phyloP scores from a whole-genome alignment of 352 stramenopile genomes.

The Pythium utonaiense region DNA sequence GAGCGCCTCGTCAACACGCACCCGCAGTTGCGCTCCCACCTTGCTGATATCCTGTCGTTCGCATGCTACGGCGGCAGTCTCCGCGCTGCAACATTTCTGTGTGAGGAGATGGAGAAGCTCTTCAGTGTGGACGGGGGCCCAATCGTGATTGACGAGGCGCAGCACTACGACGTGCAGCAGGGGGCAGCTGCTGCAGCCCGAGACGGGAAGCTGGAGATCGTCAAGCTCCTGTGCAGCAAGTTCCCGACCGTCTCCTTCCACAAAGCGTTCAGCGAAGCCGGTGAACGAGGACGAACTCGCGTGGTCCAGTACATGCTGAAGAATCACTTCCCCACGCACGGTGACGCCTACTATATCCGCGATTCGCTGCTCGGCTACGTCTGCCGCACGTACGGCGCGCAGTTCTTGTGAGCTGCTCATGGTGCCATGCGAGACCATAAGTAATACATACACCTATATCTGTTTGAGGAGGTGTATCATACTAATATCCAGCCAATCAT shows the following conservation, averaged over 20 bases:
- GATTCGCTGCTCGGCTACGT: background rate
- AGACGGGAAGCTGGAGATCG: background rate
- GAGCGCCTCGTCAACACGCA: background rate
- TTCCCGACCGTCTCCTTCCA: background rate
- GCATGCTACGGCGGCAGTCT: background rate
- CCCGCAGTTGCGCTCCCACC: background rate
- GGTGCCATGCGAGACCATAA: too few species aligned
- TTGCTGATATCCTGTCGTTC: background rate
- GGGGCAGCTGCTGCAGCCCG: background rate
- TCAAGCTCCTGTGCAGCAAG: background rate
- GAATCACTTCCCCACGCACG: background rate
- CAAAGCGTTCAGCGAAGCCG: background rate
- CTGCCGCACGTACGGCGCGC: background rate
- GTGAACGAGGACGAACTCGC: background rate
- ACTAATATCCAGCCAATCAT: too few species aligned
- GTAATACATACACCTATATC: background rate
- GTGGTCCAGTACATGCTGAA: background rate
- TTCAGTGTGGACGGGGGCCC: background rate
- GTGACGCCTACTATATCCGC: background rate
- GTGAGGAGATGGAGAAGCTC: background rate
- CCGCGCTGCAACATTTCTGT: background rate
- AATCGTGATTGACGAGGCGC: background rate
- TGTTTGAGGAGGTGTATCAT: too few species aligned
- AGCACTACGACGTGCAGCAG: background rate
- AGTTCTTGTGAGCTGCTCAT: background rate